phyloP scores from a whole-genome alignment of 2,329 filamentous ascomycete species.

The Xylaria sp. region DNA sequence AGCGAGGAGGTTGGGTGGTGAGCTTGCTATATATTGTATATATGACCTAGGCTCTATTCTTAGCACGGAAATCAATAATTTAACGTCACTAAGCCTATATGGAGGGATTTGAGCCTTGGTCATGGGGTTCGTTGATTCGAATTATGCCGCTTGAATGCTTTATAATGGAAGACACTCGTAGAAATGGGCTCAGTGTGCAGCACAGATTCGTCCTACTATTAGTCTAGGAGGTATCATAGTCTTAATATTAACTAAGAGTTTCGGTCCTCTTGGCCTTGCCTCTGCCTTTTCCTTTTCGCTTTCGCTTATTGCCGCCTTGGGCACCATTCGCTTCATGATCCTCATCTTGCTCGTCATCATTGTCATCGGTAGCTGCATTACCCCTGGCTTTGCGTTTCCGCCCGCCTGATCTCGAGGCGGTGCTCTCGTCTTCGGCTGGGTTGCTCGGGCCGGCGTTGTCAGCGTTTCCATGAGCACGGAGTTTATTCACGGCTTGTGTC shows the following conservation, averaged over 20 bases:
- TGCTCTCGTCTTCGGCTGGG: constrained; percentile 38
- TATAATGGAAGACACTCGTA: not conserved
- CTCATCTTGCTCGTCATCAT: constrained; percentile 34
- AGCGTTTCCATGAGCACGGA: constrained; percentile 66
- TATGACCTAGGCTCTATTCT: not conserved
- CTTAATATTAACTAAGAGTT: constrained; percentile 35
- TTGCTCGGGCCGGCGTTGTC: constrained; percentile 34
- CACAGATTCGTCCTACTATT: not conserved
- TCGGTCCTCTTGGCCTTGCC: constrained; percentile 42
- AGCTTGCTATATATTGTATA: not conserved
- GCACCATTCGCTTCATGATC: constrained; percentile 42
- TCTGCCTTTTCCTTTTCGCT: constrained; percentile 35
- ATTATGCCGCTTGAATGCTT: not conserved
- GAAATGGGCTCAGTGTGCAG: not conserved
- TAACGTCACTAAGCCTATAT: not conserved
- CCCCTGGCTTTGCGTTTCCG: constrained; percentile 52
- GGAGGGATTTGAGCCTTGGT: not conserved
- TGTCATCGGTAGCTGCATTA: constrained; percentile 34
- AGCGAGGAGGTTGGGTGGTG: constrained; percentile 34
- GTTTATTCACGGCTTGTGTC: constrained; percentile 76
- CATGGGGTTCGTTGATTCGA: not conserved
- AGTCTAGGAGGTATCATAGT: constrained; percentile 2
- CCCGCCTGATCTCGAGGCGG: constrained; percentile 28
- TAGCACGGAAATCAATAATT: constrained; percentile 1
- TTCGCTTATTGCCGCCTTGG: constrained; percentile 30